These are phyloP conservation scores for Epichloe sibirici DNA, from an alignment of 2,329 filamentous ascomycete species.

Conservation along the genomic window DNA sequence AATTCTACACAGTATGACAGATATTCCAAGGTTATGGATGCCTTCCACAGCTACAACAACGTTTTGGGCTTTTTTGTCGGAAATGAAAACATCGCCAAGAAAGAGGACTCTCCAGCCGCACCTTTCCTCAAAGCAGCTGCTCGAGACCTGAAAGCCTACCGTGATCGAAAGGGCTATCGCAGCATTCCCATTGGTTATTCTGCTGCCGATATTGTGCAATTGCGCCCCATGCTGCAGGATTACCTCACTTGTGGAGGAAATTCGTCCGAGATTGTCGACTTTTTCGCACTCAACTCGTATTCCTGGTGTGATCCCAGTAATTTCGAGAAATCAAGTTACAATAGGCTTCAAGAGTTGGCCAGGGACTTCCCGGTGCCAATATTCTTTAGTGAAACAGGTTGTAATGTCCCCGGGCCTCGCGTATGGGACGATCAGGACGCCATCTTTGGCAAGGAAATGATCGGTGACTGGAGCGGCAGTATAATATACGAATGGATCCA, in stretches of 20 bases:
- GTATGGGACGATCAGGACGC: slow-evolving; percentile 61
- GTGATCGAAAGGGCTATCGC: slow-evolving; percentile 63
- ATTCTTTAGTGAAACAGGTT: slow-evolving; percentile 83
- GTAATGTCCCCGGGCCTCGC: slow-evolving; percentile 52
- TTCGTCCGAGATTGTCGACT: slow-evolving; percentile 58
- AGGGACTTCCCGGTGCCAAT: slow-evolving; percentile 68
- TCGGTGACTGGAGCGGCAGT: slow-evolving; percentile 56
- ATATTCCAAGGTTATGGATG: slow-evolving; percentile 63
- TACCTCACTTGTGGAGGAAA: slow-evolving; percentile 73
- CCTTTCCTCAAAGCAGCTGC: slow-evolving; percentile 75
- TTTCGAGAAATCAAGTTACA: slow-evolving; percentile 57
- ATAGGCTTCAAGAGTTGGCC: slow-evolving; percentile 52
- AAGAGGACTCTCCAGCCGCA: slow-evolving; percentile 49
- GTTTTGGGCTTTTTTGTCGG: slow-evolving; percentile 76
- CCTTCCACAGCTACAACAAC: slow-evolving; percentile 67
- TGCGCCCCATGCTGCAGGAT: slow-evolving; percentile 48
- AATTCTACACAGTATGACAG: slow-evolving; percentile 56
- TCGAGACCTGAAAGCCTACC: slow-evolving; percentile 73
- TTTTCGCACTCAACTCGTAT: slow-evolving; percentile 78
- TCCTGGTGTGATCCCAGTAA: slow-evolving; percentile 57
- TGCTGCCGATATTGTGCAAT: slow-evolving; percentile 67
- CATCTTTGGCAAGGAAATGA: slow-evolving; percentile 66
- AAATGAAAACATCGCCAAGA: slow-evolving; percentile 68
- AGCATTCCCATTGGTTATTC: slow-evolving; percentile 79
- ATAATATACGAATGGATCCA: slow-evolving; percentile 89